Evolutionary conservation across 305 asterid species (phyloP), one percentile per base, ranked within the genome.

Genomic region (Fraxinus baroniana): DNA sequence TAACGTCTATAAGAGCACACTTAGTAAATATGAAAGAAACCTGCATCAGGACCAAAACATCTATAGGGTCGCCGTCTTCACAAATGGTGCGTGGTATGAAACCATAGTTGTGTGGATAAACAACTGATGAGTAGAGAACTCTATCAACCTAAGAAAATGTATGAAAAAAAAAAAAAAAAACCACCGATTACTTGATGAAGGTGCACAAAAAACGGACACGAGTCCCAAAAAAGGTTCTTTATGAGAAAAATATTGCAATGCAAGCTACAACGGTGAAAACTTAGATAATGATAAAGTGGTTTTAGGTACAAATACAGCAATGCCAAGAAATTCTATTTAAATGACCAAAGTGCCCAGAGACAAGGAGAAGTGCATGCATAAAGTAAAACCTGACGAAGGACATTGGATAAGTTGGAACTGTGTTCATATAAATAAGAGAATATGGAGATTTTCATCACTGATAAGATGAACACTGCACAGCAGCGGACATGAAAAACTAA

Each of bases 51-150:
- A 93, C 86, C 79, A 95, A 86, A 80, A 95, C 98, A 79, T 95
- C 98, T 88, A 95, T 88, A 70, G 98, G 98, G 84, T 95, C 98
- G 66, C 90, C 86, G 87, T 95, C 98, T 87, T 95, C 98, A 68
- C 97, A 93, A 79, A 95, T 89, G 74, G 97, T 94, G 73, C 97
- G 86, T 17, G 98, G 97, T 73, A 94, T 89, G 90, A 93, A 92
- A 3, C 98, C 98, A 32, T 94, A 94, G 93, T 94, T 94, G 86
- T 93, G 97, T 60, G 97, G 97, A 88, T 93, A 93, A 24, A 94
- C 98, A 81, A 95, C 98, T 8, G 98, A 95, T 8, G 98, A 95
- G 91, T 95, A 95, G 24, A 95, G 95, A 80, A 95, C 81, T 78
- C 98, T 89, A 81, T 94, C 98, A 78, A 94, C 98, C 98, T 94